These are phyloP conservation scores for Penicillium egyptiacum DNA, from an alignment of 495 filamentous ascomycete species.

Conservation along the genomic window DNA sequence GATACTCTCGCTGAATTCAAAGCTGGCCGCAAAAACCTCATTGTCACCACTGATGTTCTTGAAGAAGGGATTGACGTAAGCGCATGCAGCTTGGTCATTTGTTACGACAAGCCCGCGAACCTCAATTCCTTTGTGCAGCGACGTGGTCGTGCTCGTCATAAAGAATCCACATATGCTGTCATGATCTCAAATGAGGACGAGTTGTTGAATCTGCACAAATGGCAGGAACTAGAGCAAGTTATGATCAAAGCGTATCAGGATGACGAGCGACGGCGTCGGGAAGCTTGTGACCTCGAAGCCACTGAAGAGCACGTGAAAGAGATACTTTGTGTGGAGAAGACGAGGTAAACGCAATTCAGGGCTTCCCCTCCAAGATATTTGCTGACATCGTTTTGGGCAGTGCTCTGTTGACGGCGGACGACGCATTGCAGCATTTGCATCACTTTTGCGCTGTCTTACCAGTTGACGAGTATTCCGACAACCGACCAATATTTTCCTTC, in stretches of 20 bases:
- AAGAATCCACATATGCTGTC: slow-evolving; percentile 68
- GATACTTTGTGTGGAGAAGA: slow-evolving; percentile 50
- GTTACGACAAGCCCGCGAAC: slow-evolving; percentile 72
- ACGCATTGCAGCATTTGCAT: slow-evolving; percentile 70
- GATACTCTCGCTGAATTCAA: slow-evolving; percentile 68
- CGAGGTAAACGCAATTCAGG: slow-evolving; percentile 41
- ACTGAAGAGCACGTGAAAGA: slow-evolving; percentile 44
- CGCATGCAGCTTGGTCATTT: slow-evolving; percentile 83
- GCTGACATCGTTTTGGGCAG: slow-evolving; percentile 38
- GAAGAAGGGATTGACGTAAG: slow-evolving; percentile 93
- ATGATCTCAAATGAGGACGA: slow-evolving; percentile 51
- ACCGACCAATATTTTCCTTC: slow-evolving; percentile 50
- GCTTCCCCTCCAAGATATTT: neutral
- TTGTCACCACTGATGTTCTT: slow-evolving; percentile 80
- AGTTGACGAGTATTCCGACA: slow-evolving; percentile 53
- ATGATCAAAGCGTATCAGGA: slow-evolving; percentile 77
- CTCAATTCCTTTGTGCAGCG: slow-evolving; percentile 88
- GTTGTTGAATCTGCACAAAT: slow-evolving; percentile 44
- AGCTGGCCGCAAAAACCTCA: slow-evolving; percentile 66
- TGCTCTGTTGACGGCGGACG: slow-evolving; percentile 70
- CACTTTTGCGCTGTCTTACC: slow-evolving; percentile 77
- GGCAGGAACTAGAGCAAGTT: slow-evolving; percentile 62
- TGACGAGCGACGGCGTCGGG: slow-evolving; percentile 55
- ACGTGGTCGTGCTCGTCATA: slow-evolving; percentile 76
- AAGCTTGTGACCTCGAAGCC: slow-evolving; percentile 51